Evolutionary conservation across 164 flowering plant species (phyloP).

Genomic region (Berberis vulgaris): DNA sequence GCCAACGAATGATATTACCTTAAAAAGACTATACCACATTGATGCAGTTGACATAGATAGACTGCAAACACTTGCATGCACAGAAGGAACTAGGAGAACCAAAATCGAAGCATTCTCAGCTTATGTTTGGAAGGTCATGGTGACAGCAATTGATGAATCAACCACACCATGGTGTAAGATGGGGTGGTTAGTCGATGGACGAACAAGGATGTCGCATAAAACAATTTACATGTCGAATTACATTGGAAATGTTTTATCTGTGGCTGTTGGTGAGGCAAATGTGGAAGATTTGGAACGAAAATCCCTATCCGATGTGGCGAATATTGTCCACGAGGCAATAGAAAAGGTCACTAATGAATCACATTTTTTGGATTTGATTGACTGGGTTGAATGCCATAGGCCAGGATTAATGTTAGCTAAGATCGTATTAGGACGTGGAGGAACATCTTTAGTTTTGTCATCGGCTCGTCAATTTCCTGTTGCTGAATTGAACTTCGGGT

Average conservation of each 20-base stretch:
- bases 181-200: slow-evolving; percentile 53
- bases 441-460: slow-evolving; percentile 3
- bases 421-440: slow-evolving; percentile 1
- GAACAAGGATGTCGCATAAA: slow-evolving; percentile 16
- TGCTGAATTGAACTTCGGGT: slow-evolving; percentile 5
- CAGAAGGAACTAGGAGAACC: slow-evolving; percentile 23
- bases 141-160: slow-evolving; percentile 12
- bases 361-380: slow-evolving; percentile 8
- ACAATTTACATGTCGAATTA: slow-evolving; percentile 23
- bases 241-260: slow-evolving; percentile 45
- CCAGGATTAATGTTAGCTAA: slow-evolving; percentile 6
- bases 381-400: slow-evolving; percentile 6
- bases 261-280: slow-evolving; percentile 36
- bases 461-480: slow-evolving; percentile 3
- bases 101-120: slow-evolving; percentile 58
- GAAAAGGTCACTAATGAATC: slow-evolving; percentile 1
- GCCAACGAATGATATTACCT: slow-evolving; percentile 17
- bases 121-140: slow-evolving; percentile 48
- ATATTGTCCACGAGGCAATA: slow-evolving; percentile 5
- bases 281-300: slow-evolving; percentile 20
- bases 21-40: slow-evolving; percentile 38
- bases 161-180: slow-evolving; percentile 27
- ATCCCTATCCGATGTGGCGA: slow-evolving; percentile 14
- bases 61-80: slow-evolving; percentile 25
- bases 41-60: slow-evolving; percentile 25